phyloP scores from a whole-genome alignment of 257 asterid genomes.

The Przewalskia tangutica region DNA sequence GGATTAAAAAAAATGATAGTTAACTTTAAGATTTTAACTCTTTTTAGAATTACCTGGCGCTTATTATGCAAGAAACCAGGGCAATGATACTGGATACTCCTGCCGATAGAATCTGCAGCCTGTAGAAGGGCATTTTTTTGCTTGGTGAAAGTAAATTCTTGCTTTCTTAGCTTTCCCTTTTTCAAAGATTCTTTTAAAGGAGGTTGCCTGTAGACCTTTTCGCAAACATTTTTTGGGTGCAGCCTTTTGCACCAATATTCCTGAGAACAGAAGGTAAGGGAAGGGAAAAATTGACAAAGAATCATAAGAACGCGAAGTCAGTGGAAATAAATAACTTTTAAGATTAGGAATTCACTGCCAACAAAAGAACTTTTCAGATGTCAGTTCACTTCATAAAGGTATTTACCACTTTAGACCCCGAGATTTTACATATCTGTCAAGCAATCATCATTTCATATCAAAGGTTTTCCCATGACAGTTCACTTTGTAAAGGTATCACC shows the following conservation, averaged over 20 bases:
- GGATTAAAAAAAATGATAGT: background rate
- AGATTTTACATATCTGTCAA: background rate
- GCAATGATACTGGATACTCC: conserved; percentile 80
- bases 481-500: background rate
- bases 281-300: conserved; percentile 8
- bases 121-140: conserved; percentile 64
- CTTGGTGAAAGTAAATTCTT: conserved; percentile 64
- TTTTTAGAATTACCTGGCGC: conserved; percentile 70
- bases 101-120: conserved; percentile 89
- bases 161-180: conserved; percentile 90
- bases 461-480: background rate
- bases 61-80: conserved; percentile 84
- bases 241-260: conserved; percentile 96
- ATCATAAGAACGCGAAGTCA: background rate
- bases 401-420: background rate
- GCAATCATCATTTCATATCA: background rate
- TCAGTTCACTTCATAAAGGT: background rate
- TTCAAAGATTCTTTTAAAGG: conserved; percentile 87
- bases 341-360: background rate
- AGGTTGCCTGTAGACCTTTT: conserved; percentile 96
- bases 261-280: conserved; percentile 23
- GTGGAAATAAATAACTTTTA: background rate
- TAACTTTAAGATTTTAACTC: background rate
- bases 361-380: background rate
- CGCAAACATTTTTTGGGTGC: conserved; percentile 95